Base-by-base conservation (phyloP, 257 asterid genomes). In the Nicotiana obtusifolia region DNA sequence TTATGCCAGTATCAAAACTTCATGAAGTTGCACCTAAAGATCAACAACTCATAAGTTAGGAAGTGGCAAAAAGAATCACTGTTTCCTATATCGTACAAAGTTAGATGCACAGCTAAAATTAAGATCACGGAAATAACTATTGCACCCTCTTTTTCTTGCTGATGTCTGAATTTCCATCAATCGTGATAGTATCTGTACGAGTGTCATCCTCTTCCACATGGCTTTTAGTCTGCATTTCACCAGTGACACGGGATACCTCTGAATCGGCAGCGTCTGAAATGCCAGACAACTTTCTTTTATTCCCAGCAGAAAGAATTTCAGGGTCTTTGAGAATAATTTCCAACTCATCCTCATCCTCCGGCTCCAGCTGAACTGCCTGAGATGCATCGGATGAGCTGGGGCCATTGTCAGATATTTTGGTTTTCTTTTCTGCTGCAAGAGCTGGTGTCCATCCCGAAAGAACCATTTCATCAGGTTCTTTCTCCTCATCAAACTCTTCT, bases 401-500 rank as follows among this genome's bases (percentile, higher is more conserved):
- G 11, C 92, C 97, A 81, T 90, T 92, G 81, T 89, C 90, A 64
- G 89, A 22, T n/a, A 67, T 5, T 52, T 86, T 89, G 76, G 69
- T 86, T 8, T 86, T 89, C 88, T 90, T 90, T 82, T 89, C 93
- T 30, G 68, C 78, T 3, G 87, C 88, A 75, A 60, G 86, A 62
- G 92, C 85, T 84, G 84, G 89, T 13, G 93, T 91, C 99, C 97
- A 96, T 81, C 99, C 99, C 2, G 90, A 86, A 67, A 96, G 94
- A 81, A 93, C 76, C 97, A 96, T 90, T 81, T 87, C 97, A 81
- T 96, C 99, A 1, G 99, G 98, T 88, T 94, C 99, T 86, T 94
- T 91, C 90, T 92, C 98, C 86, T 90, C 97, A 14, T 96, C 98
- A 78, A 94, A 96, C 81, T 90, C 95, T 80, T 92, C 98, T 89